Evolutionary conservation across 1,284 basidiomycete species (phyloP).

Genomic region (Ganoderma resinaceum): DNA sequence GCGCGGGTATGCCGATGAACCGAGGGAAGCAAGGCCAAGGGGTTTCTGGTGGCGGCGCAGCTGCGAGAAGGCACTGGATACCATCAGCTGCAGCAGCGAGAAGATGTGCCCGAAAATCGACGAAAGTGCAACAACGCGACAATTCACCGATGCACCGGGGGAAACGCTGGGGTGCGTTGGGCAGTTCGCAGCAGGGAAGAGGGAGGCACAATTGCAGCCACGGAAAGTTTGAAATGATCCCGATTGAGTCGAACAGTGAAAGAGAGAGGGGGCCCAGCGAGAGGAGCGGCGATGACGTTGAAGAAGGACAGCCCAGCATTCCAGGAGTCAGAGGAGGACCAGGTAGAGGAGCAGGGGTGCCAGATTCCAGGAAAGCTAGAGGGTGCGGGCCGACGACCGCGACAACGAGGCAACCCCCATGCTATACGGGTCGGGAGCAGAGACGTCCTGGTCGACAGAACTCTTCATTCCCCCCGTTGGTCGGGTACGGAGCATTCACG

Average conservation of each 20-base stretch:
- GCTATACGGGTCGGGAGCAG: conserved; percentile 12
- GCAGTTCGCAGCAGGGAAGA: conserved; percentile 8
- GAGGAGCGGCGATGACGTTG: conserved; percentile 8
- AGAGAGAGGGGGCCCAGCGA: neutral
- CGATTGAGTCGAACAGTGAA: neutral
- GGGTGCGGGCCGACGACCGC: conserved; percentile 14
- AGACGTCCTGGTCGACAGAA: conserved; percentile 4
- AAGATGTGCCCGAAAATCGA: neutral
- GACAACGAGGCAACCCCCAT: conserved; percentile 10
- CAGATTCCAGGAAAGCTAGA: neutral
- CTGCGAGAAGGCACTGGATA: conserved; percentile 2
- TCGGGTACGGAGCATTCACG: conserved; percentile 13
- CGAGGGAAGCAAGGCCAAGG: neutral
- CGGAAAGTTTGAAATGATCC: conserved; percentile 1
- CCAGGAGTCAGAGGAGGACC: conserved; percentile 5
- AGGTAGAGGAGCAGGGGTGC: conserved; percentile 1
- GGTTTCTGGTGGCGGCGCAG: conserved; percentile 4
- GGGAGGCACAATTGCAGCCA: neutral
- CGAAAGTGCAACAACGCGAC: neutral
- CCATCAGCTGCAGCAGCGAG: neutral
- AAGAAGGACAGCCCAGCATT: conserved; percentile 2
- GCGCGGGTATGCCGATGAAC: neutral
- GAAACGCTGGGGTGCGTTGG: neutral
- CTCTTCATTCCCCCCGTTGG: neutral
- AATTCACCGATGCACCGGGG: conserved; percentile 9